A percentile compares a stretch with the other conserved stretches of the same genome.
phyloP scores from a whole-genome alignment of 441 rosid genomes.

The Flueggea neowawraea region DNA sequence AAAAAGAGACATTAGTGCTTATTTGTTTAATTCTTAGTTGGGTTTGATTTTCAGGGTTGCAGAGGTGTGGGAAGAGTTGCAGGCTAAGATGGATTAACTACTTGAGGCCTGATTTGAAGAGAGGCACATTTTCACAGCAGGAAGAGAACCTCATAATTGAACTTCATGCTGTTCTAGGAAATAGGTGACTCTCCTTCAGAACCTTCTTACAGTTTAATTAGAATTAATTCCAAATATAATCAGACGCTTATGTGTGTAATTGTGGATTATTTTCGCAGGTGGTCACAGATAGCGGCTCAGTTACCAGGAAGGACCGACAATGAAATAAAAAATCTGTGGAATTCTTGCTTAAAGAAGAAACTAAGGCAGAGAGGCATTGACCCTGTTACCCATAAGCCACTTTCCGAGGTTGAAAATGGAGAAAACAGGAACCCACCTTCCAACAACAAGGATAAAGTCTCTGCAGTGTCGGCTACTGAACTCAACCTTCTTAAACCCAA shows the following conservation, averaged over 20 bases:
- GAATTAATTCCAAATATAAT: too few relatives aligned
- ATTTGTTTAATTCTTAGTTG: neutral
- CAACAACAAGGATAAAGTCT: constrained; percentile 18
- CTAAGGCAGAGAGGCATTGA: constrained; percentile 87
- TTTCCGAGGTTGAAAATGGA: constrained; percentile 51
- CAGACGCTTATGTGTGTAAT: neutral
- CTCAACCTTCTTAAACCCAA: constrained; percentile 28
- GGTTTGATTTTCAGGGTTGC: constrained; percentile 43
- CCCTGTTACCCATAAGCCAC: constrained; percentile 88
- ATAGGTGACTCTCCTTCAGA: constrained; percentile 35
- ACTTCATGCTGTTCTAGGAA: constrained; percentile 76
- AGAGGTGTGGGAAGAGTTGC: constrained; percentile 92
- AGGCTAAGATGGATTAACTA: constrained; percentile 89
- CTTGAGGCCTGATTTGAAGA: constrained; percentile 85
- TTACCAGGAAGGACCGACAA: constrained; percentile 95
- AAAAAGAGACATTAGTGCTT: too few relatives aligned
- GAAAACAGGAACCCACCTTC: constrained; percentile 34
- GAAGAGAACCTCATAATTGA: constrained; percentile 74
- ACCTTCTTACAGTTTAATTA: too few relatives aligned
- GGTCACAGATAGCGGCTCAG: constrained; percentile 96
- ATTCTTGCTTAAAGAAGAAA: constrained; percentile 91
- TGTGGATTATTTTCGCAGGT: constrained; percentile 39
- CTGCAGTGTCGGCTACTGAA: constrained; percentile 27
- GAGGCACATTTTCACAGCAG: constrained; percentile 80
- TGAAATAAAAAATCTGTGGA: constrained; percentile 94